Evolutionary conservation across 768 basidiomycete species (phyloP).

Genomic region (Phaffia australis): DNA sequence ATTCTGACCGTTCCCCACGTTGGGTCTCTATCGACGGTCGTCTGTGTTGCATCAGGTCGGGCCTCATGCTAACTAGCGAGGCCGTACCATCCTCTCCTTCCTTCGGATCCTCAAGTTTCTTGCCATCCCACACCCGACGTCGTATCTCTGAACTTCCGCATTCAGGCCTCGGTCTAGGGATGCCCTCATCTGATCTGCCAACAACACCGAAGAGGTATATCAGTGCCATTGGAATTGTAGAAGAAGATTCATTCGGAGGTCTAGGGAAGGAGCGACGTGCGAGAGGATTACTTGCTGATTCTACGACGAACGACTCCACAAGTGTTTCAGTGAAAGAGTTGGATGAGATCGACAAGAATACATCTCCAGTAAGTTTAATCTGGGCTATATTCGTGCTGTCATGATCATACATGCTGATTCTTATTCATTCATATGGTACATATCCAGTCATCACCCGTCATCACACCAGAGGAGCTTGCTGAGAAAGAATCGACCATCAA

Average conservation of each 20-base stretch:
- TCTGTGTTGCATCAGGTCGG: conserved; percentile 29
- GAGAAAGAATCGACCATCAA: too few relatives aligned
- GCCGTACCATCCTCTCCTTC: conserved; percentile 34
- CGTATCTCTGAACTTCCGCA: conserved; percentile 36
- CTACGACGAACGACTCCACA: background rate
- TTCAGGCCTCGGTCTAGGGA: conserved; percentile 27
- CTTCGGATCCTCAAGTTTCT: conserved; percentile 27
- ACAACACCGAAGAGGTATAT: conserved; percentile 4
- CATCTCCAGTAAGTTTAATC: background rate
- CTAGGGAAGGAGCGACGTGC: conserved; percentile 7
- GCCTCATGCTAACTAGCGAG: conserved; percentile 35
- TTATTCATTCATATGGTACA: background rate
- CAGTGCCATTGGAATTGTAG: conserved; percentile 7
- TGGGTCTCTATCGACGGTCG: conserved; percentile 30
- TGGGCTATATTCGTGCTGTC: background rate
- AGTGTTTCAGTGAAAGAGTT: background rate
- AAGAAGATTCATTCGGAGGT: conserved; percentile 6
- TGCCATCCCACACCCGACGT: conserved; percentile 30
- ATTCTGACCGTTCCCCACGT: background rate
- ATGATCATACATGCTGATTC: background rate
- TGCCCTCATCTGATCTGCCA: conserved; percentile 8
- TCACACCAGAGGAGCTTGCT: too few relatives aligned
- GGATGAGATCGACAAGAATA: background rate
- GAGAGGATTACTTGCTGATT: background rate
- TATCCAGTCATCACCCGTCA: background rate